Evolutionary conservation across 2,329 filamentous ascomycete species (phyloP).

Genomic region (Mycosphaerella sp.): DNA sequence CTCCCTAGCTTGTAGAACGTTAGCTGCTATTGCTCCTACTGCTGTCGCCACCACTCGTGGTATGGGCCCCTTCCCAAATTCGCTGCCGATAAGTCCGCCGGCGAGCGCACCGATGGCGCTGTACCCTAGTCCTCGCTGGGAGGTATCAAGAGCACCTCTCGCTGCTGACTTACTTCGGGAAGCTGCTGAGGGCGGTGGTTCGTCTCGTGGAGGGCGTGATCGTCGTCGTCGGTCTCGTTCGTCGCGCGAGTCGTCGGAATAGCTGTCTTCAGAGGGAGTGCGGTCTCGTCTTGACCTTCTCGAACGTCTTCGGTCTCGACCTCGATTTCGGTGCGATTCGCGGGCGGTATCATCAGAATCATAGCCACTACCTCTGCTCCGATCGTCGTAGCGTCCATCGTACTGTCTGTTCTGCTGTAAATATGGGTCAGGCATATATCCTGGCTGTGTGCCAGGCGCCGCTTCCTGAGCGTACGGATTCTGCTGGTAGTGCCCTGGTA

Average conservation of each 20-base stretch:
- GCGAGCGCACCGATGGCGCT: slow-evolving; percentile 29
- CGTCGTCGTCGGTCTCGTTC: slow-evolving; percentile 16
- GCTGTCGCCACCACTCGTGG: slow-evolving; percentile 26
- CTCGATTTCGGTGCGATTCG: slow-evolving; percentile 3
- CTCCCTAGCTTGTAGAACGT: slow-evolving; percentile 29
- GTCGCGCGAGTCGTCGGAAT: slow-evolving; percentile 18
- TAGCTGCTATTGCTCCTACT: slow-evolving; percentile 29
- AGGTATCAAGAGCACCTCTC: slow-evolving; percentile 26
- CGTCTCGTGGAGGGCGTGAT: slow-evolving; percentile 18
- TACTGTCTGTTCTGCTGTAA: slow-evolving; percentile 10
- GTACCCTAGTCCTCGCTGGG: slow-evolving; percentile 26
- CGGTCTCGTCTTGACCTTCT: slow-evolving; percentile 9
- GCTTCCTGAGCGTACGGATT: slow-evolving; percentile 28
- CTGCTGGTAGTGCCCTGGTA: slow-evolving; percentile 23
- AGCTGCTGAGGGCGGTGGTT: slow-evolving; percentile 8
- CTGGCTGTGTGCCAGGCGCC: slow-evolving; percentile 19
- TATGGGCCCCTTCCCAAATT: slow-evolving; percentile 25
- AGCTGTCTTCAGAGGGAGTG: slow-evolving; percentile 11
- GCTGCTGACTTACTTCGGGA: slow-evolving; percentile 27
- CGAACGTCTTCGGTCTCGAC: slow-evolving; percentile 4
- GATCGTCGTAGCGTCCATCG: slow-evolving; percentile 15
- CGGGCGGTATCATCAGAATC: slow-evolving; percentile 16
- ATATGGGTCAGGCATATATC: slow-evolving; percentile 19
- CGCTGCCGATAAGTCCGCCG: slow-evolving; percentile 28
- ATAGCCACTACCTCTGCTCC: slow-evolving; percentile 12